Conservation (phyloP, 2,329 filamentous ascomycete genomes). For the Fusarium oligoseptatum region DNA sequence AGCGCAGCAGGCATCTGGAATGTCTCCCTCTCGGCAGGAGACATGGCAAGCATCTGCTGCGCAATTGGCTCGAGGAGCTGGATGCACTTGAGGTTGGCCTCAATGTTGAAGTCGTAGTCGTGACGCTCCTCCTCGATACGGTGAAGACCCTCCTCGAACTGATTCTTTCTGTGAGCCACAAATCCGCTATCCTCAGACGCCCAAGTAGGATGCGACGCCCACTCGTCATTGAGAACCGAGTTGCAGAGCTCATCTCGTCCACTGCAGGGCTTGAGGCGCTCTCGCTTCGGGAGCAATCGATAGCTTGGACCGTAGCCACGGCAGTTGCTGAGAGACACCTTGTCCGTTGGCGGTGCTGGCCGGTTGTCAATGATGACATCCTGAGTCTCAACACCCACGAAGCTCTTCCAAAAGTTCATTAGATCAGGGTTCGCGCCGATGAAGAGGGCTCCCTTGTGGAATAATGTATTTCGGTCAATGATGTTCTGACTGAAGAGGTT, state of each 20-base stretch:
- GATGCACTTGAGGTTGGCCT: slow-evolving; percentile 93
- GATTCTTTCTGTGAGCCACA: slow-evolving; percentile 96
- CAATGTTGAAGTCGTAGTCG: slow-evolving; percentile 98
- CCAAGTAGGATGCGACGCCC: slow-evolving; percentile 99
- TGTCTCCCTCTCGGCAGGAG: slow-evolving; percentile 75
- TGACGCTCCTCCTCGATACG: slow-evolving; percentile 98
- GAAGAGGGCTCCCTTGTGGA: slow-evolving; percentile 86
- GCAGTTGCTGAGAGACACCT: slow-evolving; percentile 95
- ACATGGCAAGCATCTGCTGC: slow-evolving; percentile 88
- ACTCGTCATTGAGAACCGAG: slow-evolving; percentile 94
- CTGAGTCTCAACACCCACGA: slow-evolving; percentile 81
- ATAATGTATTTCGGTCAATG: slow-evolving; percentile 85
- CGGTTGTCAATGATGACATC: slow-evolving; percentile 85
- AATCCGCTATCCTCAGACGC: slow-evolving; percentile 98
- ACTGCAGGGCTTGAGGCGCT: slow-evolving; percentile 91
- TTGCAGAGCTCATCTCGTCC: slow-evolving; percentile 95
- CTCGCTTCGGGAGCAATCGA: slow-evolving; percentile 88
- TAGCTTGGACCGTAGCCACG: slow-evolving; percentile 97
- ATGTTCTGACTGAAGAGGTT: slow-evolving; percentile 95
- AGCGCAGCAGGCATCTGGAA: slow-evolving; percentile 88
- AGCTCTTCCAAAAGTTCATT: slow-evolving; percentile 88
- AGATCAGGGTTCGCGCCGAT: slow-evolving; percentile 91
- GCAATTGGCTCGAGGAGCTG: slow-evolving; percentile 95
- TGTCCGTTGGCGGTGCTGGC: slow-evolving; percentile 79
- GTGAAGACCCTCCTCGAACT: slow-evolving; percentile 93